Evolutionary conservation across 768 basidiomycete genomes (phyloP).

Genomic region (Stropharia rugosoannulata): DNA sequence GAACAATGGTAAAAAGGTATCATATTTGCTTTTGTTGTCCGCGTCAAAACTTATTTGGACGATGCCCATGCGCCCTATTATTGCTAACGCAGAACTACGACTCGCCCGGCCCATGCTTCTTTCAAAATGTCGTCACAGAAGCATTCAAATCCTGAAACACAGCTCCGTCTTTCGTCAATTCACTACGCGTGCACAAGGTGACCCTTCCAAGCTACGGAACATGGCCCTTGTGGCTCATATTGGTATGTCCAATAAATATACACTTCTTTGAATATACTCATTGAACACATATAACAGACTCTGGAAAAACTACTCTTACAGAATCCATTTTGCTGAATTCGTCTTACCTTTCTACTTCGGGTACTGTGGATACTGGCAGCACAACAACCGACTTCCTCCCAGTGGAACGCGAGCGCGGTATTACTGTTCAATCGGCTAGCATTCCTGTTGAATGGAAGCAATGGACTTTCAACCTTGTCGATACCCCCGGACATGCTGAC

Average conservation of each 20-base stretch:
- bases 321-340: constrained; percentile 84
- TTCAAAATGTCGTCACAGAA: constrained; percentile 21
- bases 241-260: constrained; percentile 41
- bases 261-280: neutral
- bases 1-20: too few relatives aligned
- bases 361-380: constrained; percentile 87
- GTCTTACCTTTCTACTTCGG: constrained; percentile 67
- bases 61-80: too few relatives aligned
- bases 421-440: constrained; percentile 91
- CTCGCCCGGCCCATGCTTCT: constrained; percentile 16
- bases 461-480: constrained; percentile 85
- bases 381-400: constrained; percentile 90
- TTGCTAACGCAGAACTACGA: neutral
- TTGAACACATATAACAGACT: constrained; percentile 47
- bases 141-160: constrained; percentile 5
- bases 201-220: constrained; percentile 58
- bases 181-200: constrained; percentile 27
- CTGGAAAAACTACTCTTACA: constrained; percentile 87
- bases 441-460: constrained; percentile 85
- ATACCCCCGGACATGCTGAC: constrained; percentile 91
- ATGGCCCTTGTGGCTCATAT: constrained; percentile 91
- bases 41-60: too few relatives aligned
- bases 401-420: constrained; percentile 86
- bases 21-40: too few relatives aligned
- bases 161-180: constrained; percentile 21